Conservation (phyloP, 1,284 basidiomycete species). For the Phaffia rhodozyma region DNA sequence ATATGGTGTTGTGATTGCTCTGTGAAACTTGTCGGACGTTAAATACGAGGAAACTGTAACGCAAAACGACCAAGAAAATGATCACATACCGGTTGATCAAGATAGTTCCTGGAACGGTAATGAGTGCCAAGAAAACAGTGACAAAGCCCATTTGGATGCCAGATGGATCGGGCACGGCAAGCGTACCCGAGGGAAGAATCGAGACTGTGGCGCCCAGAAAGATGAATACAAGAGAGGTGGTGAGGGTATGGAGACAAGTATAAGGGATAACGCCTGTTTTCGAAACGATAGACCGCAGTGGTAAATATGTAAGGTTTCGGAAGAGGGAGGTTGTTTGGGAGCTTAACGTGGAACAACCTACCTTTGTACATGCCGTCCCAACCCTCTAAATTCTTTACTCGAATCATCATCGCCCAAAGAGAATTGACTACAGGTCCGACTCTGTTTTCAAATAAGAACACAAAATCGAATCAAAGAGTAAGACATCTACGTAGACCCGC, state of each 20-base stretch:
- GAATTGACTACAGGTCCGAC: conserved; percentile 37
- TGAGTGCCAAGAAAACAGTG: conserved; percentile 47
- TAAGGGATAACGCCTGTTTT: not conserved
- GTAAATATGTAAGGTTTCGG: not conserved
- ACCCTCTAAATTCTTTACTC: conserved; percentile 69
- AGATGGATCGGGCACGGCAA: conserved; percentile 57
- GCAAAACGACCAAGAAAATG: not conserved
- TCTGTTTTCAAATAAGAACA: conserved; percentile 17
- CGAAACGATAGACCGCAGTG: not conserved
- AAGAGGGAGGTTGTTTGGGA: not conserved
- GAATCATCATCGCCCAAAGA: conserved; percentile 46
- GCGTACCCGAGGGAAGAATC: conserved; percentile 41
- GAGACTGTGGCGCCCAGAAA: not conserved
- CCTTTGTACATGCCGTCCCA: conserved; percentile 74
- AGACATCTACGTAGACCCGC: not conserved
- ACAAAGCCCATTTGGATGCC: conserved; percentile 41
- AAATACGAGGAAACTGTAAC: too few species aligned
- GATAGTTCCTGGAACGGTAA: conserved; percentile 65
- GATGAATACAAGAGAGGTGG: conserved; percentile 44
- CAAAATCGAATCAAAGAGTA: not conserved
- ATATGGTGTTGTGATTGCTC: conserved; percentile 76
- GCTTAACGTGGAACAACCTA: conserved; percentile 36
- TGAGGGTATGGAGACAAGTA: conserved; percentile 54
- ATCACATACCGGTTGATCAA: conserved; percentile 58
- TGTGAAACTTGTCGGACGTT: conserved; percentile 27